Evolutionary conservation across 2,329 filamentous ascomycete species (phyloP), one percentile per base, ranked within the genome.

Genomic region (Whalleya microplaca): DNA sequence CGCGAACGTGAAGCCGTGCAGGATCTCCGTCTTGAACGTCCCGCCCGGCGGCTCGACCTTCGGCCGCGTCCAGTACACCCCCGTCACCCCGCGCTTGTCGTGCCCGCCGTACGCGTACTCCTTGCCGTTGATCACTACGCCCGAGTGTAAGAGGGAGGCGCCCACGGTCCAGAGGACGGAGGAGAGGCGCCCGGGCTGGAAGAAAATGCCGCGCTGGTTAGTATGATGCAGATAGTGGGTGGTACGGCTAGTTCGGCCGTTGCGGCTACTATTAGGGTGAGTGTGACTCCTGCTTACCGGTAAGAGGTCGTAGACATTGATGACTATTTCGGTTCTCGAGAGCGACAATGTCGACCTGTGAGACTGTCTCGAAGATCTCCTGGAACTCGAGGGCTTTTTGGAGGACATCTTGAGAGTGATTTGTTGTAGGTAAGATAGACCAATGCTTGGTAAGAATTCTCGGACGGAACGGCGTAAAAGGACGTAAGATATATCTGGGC

Each of bases 41-140:
- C 89, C 90, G 29, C 91, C 91, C 0, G 91, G 90, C 0, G 91
- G 91, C 47, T 88, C 84, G 29, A 84, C 83, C 62, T 80, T 81
- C 1, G 91, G 91, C 60, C 80, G 86, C 16, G 90, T 94, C 86
- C 87, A 92, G 76, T 95, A 96, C 8, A 96, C 91, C 47, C 91
- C 91, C 3, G 89, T 94, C 54, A 88, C 73, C 21, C 84, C 83
- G 48, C 78, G 83, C 64, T 83, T 84, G 69, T 91, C 86, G 71
- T 96, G 91, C 1, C 91, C 91, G 43, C 91, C 91, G 68, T 91
- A 96, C 20, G 91, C 91, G 71, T 95, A 96, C 77, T 96, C 91
- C 61, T 80, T 84, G 64, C 88, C 85, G 70, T 88, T 87, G 73
- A 95, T 91, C 41, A 92, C 90, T 51, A 96, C 88, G 50, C 90